Base-by-base conservation (phyloP, 2,329 filamentous ascomycete species). In the Ramichloridium luteum region DNA sequence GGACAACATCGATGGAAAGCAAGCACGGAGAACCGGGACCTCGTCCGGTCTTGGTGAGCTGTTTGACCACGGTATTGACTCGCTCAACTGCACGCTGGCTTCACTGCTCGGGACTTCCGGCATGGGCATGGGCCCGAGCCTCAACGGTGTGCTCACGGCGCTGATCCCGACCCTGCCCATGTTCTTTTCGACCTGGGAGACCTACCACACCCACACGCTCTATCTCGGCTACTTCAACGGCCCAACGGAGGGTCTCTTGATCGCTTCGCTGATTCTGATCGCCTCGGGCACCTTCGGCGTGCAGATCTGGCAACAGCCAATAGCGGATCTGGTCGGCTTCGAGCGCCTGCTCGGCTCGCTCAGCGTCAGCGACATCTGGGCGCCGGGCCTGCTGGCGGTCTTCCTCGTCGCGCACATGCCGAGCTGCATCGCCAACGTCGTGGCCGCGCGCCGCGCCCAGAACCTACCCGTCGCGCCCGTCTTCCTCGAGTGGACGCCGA, bases 171-270 rank as follows among this genome's bases (percentile, higher is more conserved):
- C 85, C 47, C 64, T 98, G 27, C 83, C 90, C 38, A 98, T 98
- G 90, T 98, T 93, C 67, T 94, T 98, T 62, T 94, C 88, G 3
- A 98, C 90, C 2, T 98, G 90, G 90, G 90, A 98, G 62, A 98
- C 90, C 1, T 98, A 94, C 57, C 90, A 98, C 60, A 94, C 90
- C 4, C 90, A 98, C 57, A 96, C 90, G 0, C 66, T 98, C 4
- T 98, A 93, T 58, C 74, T 98, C 9, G 90, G 90, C 34, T 84
- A 88, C 55, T 80, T 98, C 71, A 98, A 98, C 56, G 90, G 90
- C 1, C 90, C 90, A 2, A 98, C 90, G 18, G 90, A 98, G 64
- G 90, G 90, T 13, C 66, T 98, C 18, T 76, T 96, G 31, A 77
- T 98, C 41, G 90, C 86, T 15, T 86, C 83, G 52, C 59, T 64